Conservation (phyloP, 176 grass and related monocot species). For the Elaeis guineensis region DNA sequence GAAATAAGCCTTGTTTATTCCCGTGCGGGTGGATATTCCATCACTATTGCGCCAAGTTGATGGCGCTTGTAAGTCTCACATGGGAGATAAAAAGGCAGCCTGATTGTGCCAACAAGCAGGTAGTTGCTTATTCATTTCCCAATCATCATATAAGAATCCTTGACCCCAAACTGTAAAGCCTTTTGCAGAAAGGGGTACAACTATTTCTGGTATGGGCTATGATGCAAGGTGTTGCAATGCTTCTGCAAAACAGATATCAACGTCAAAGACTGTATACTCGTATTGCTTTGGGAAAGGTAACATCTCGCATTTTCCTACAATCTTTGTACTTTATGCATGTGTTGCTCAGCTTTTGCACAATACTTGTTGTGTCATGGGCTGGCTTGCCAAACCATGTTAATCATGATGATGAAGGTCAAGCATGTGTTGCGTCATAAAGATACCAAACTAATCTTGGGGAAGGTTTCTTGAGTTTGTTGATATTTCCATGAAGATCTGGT, state of each 20-base stretch:
- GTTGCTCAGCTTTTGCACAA: too few species aligned
- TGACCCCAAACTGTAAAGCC: slow-evolving; percentile 11
- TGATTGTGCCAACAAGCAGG: slow-evolving; percentile 24
- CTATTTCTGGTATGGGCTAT: slow-evolving; percentile 92
- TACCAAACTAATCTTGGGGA: too few species aligned
- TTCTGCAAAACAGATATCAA: slow-evolving; percentile 97
- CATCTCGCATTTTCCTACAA: neutral
- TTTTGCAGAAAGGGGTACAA: slow-evolving; percentile 71
- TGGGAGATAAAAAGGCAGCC: slow-evolving; percentile 17
- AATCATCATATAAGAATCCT: neutral
- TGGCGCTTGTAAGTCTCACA: slow-evolving; percentile 11
- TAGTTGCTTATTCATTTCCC: slow-evolving; percentile 12
- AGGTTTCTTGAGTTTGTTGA: too few species aligned
- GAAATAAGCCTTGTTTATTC: neutral
- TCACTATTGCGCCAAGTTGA: slow-evolving; percentile 21
- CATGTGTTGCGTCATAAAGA: too few species aligned
- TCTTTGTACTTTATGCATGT: too few species aligned
- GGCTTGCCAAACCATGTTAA: too few species aligned
- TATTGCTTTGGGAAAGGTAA: slow-evolving; percentile 97
- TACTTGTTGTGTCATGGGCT: too few species aligned
- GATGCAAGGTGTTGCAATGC: slow-evolving; percentile 99
- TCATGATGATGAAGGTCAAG: too few species aligned
- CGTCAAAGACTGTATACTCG: slow-evolving; percentile 97
- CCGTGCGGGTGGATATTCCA: slow-evolving; percentile 16
- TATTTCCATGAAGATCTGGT: too few species aligned